Base-by-base conservation (phyloP, 2,329 filamentous ascomycete species). In the Lojkania enalia region DNA sequence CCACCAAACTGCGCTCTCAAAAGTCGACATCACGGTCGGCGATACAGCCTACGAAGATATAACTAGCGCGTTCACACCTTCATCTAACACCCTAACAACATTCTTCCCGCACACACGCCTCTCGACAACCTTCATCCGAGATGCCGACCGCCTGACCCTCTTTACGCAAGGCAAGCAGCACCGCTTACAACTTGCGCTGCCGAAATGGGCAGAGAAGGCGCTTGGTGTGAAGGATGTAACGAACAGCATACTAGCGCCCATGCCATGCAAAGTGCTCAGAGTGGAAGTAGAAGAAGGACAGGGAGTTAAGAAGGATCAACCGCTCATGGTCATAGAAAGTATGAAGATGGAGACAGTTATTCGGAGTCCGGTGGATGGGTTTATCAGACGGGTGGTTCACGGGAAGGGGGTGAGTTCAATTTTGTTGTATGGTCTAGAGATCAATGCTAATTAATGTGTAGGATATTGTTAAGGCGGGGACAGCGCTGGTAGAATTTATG, bases 231-330 rank as follows among this genome's bases (percentile, higher is more conserved):
- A 89, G 67, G 89, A 95, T 62, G 80, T 81, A 0, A 78, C 84
- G 5, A 91, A 92, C 48, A 94, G 87, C 41, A 90, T 97, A 1
- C 78, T 88, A 18, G 90, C 94, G 16, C 94, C 94, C 0, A 99
- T 99, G 94, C 94, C 94, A 1, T 97, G 94, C 73, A 97, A 97
- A 74, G 86, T 99, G 19, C 74, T 99, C 50, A 84, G 89, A 54
- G 94, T 96, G 36, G 88, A 96, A 69, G 90, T 96, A 0, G 73
- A 79, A 20, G 90, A 90, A 57, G 94, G 94, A 0, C 83, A 95
- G 52, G 73, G 71, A 35, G 94, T 99, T 13, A 84, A 84, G 65
- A 94, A 91, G 74, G 90, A 91, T 33, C 83, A 90, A 42, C 83
- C 88, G 5, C 73, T 97, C 48, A 87, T 96, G 15, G 90, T 96